Conservation (phyloP, 176 grass and related monocot species). For the Lolium multiflorum region DNA sequence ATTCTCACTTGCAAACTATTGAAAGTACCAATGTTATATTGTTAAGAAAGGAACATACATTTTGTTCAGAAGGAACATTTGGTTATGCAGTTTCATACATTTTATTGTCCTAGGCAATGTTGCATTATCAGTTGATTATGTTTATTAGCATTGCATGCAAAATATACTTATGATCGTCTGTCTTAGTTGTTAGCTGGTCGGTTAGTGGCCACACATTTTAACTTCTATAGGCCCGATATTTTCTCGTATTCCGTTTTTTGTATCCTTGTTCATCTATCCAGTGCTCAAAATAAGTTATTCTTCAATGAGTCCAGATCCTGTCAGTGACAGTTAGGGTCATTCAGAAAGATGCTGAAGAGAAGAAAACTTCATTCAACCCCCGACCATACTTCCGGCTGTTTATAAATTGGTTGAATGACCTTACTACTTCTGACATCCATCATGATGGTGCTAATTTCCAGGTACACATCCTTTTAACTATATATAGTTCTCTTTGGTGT, state of each 20-base stretch:
- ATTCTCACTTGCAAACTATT: neutral
- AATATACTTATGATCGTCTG: neutral
- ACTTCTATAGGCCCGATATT: neutral
- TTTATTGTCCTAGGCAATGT: neutral
- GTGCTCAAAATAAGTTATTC: slow-evolving; percentile 17
- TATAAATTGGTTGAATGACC: slow-evolving; percentile 76
- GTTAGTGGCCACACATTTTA: neutral
- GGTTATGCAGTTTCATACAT: slow-evolving; percentile 4
- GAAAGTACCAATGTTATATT: neutral
- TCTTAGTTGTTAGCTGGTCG: neutral
- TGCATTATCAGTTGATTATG: neutral
- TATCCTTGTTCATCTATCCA: neutral
- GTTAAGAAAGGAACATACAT: neutral
- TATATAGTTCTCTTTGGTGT: slow-evolving; percentile 8
- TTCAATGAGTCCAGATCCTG: slow-evolving; percentile 62
- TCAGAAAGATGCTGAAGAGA: slow-evolving; percentile 81
- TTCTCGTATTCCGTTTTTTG: neutral
- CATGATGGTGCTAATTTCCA: slow-evolving; percentile 71
- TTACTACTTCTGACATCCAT: slow-evolving; percentile 58
- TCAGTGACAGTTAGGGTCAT: slow-evolving; percentile 64
- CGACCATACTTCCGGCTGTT: slow-evolving; percentile 78
- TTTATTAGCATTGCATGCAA: neutral
- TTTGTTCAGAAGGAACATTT: neutral
- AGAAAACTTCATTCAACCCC: slow-evolving; percentile 79
- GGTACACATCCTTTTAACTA: slow-evolving; percentile 46